These are phyloP conservation scores for Citrus unshiu DNA, from an alignment of 345 rosid genomes.

Conservation along the genomic window DNA sequence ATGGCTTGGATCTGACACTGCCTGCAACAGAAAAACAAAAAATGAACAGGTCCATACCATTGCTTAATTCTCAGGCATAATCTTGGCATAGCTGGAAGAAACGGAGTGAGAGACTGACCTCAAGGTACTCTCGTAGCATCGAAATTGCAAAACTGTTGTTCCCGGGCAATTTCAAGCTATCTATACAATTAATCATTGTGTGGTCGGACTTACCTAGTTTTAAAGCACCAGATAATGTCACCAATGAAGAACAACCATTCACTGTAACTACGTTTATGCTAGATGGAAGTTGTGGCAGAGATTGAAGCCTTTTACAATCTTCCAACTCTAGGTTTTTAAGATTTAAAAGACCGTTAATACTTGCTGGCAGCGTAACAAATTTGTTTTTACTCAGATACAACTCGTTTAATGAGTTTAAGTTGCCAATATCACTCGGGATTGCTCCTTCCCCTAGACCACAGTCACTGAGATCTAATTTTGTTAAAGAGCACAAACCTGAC, in stretches of 20 bases:
- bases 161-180: slow-evolving; percentile 1
- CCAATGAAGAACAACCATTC: slow-evolving; percentile 11
- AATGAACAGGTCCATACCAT: background rate
- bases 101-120: background rate
- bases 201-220: background rate
- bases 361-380: too few relatives aligned
- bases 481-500: background rate
- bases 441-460: too few relatives aligned
- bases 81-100: background rate
- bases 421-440: too few relatives aligned
- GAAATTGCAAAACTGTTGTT: background rate
- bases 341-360: background rate
- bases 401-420: too few relatives aligned
- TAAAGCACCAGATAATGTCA: slow-evolving; percentile 2
- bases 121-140: background rate
- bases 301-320: slow-evolving; percentile 17
- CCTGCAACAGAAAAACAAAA: background rate
- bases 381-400: too few relatives aligned
- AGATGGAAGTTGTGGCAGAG: background rate
- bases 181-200: background rate
- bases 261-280: background rate
- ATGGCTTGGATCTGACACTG: background rate
- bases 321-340: too few relatives aligned
- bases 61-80: background rate
- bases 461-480: background rate